Percentiles rank a stretch among this genome's conserved stretches.
phyloP scores from a whole-genome alignment of 805 yeast species.

The Lachancea lanzarotensis region DNA sequence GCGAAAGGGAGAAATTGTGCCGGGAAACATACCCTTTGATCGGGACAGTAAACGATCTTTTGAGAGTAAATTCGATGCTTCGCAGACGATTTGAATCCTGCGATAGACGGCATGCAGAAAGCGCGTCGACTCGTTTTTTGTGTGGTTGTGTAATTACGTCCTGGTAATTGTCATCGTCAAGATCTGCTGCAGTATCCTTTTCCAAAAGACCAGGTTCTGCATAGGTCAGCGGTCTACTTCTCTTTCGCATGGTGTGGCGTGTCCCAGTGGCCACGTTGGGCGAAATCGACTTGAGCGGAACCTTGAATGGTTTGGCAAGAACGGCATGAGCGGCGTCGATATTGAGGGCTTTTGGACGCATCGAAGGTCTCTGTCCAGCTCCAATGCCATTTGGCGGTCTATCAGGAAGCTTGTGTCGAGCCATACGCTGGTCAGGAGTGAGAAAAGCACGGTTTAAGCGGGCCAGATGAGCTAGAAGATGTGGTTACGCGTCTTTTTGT shows the following conservation, averaged over 20 bases:
- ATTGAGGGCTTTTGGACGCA: slow-evolving; percentile 47
- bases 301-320: slow-evolving; percentile 60
- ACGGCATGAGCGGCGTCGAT: slow-evolving; percentile 45
- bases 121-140: slow-evolving; percentile 48
- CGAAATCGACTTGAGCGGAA: slow-evolving; percentile 43
- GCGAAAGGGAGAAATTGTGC: slow-evolving; percentile 62
- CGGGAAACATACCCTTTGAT: slow-evolving; percentile 36
- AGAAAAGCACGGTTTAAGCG: neutral
- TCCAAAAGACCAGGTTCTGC: slow-evolving; percentile 12
- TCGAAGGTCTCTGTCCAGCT: slow-evolving; percentile 63
- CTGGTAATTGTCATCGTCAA: slow-evolving; percentile 31
- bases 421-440: slow-evolving; percentile 22
- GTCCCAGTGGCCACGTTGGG: slow-evolving; percentile 9
- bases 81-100: slow-evolving; percentile 32
- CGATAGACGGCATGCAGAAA: slow-evolving; percentile 48
- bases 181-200: slow-evolving; percentile 26
- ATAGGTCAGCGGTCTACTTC: slow-evolving; percentile 31
- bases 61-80: slow-evolving; percentile 37
- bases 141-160: slow-evolving; percentile 13
- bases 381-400: slow-evolving; percentile 48
- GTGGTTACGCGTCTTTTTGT: neutral
- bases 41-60: slow-evolving; percentile 56
- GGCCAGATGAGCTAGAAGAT: too few relatives aligned
- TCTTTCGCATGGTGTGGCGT: slow-evolving; percentile 26
- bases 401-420: slow-evolving; percentile 36